Evolutionary conservation across 148 eudicot species (phyloP), one percentile per base, ranked within the genome.

Genomic region (Nyssa sinensis): DNA sequence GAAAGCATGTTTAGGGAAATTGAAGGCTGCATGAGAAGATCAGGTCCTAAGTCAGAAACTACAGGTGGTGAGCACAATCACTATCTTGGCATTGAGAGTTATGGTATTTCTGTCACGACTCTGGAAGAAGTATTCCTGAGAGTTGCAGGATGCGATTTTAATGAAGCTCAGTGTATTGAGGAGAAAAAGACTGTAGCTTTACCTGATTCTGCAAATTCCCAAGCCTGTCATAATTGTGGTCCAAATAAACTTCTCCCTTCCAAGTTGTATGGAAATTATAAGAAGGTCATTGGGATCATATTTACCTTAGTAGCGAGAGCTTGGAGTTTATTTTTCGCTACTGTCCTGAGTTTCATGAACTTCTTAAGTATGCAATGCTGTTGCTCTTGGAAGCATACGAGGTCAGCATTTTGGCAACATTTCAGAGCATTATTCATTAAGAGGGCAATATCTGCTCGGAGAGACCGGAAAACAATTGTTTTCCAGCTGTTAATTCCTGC

Each of bases 91-190:
- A 89, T 96, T 79, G 93, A 96, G 84, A 91, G 98, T 81, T 96
- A 91, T 75, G 99, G 99, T 31, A 93, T 96, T 61, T 93, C 99
- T 69, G 95, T 96, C 69, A 96, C 99, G 57, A 96, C 99, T 69
- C 86, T 93, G 79, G 98, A 96, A 82, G 99, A 96, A 78, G 98
- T 96, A 72, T 96, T 96, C 82, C 78, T 96, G 83, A 91, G 92
- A 75, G 99, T 96, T 63, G 97, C 99, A 72, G 98, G 97, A 70
- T 85, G 90, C 55, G 91, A 96, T 74, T 79, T 83, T 75, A 90
- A 87, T 77, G 93, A 89, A 71, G 70, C 81, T 33, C 88, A 89
- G 78, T 61, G 77, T 65, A 33, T 47, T 76, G 84, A 76, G 64
- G 83, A 80, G 73, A 78, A 74, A 71, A 68, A 57, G 63, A 34